Conservation (phyloP, 108 stramenopile species). For the Cyclotella atomus region DNA sequence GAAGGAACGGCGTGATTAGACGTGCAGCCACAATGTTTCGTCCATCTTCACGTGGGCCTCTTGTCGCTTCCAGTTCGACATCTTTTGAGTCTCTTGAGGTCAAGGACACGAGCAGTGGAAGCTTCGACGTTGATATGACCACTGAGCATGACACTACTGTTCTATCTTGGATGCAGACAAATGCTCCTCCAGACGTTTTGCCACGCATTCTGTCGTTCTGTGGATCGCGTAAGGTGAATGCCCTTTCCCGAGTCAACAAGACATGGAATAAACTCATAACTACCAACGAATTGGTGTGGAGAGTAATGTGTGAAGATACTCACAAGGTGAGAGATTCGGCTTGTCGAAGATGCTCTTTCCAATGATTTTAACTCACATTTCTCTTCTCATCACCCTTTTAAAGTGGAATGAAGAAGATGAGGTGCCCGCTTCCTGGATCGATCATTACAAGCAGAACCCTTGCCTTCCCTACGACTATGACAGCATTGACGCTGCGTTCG, state of each 20-base stretch:
- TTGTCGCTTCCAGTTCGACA: not conserved
- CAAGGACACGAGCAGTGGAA: constrained; percentile 6
- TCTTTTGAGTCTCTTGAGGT: constrained; percentile 9
- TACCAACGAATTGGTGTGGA: constrained; percentile 43
- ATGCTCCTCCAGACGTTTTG: constrained; percentile 63
- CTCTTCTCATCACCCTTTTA: not conserved
- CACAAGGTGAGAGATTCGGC: constrained; percentile 60
- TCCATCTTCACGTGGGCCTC: not conserved
- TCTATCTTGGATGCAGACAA: constrained; percentile 36
- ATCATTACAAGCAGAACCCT: constrained; percentile 68
- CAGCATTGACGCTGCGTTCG: constrained; percentile 61
- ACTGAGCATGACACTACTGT: constrained; percentile 11
- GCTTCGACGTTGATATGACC: constrained; percentile 6
- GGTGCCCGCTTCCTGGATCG: constrained; percentile 64
- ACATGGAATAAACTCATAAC: constrained; percentile 40
- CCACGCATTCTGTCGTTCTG: constrained; percentile 73
- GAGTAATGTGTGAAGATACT: constrained; percentile 63
- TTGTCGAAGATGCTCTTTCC: constrained; percentile 1
- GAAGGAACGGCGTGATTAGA: not conserved
- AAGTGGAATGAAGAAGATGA: constrained; percentile 76
- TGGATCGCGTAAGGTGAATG: constrained; percentile 64
- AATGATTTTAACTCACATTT: not conserved
- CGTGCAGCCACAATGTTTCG: constrained; percentile 19
- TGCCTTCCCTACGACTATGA: constrained; percentile 81
- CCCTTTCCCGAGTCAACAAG: constrained; percentile 49